Evolutionary conservation across 2,329 filamentous ascomycete species (phyloP).

Genomic region (Xylaria sp.): DNA sequence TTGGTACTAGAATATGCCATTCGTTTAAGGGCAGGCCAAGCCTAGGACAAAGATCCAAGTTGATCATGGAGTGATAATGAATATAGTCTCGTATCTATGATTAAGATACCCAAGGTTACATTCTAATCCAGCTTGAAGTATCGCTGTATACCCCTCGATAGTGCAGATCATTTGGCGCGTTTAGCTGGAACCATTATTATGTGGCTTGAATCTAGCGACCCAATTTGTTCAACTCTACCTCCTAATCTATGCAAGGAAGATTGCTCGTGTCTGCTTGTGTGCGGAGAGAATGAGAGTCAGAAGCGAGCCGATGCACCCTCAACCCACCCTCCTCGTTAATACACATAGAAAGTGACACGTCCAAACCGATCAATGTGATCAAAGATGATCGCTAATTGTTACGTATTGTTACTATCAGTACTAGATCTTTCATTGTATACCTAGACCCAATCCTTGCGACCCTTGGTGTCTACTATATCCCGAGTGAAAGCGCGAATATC

Average conservation of each 20-base stretch:
- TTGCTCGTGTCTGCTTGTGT: not conserved
- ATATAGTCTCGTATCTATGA: not conserved
- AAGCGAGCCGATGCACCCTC: no score
- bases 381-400: not conserved
- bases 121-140: no score
- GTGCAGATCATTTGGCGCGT: not conserved
- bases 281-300: not conserved
- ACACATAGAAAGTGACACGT: not conserved
- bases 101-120: no score
- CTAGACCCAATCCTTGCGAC: no score
- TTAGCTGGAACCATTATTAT: not conserved
- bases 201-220: not conserved
- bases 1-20: not conserved
- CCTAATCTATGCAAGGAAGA: not conserved
- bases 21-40: no score
- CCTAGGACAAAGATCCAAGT: not conserved
- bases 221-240: not conserved
- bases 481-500: no score
- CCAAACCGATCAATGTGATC: not conserved
- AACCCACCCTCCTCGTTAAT: no score
- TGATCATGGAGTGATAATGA: not conserved
- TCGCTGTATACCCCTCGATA: not conserved
- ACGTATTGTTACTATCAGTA: no score
- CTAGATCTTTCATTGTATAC: no score
- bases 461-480: not conserved